Evolutionary conservation across 1,284 basidiomycete genomes (phyloP).

Genomic region (Calocybe gambosa): DNA sequence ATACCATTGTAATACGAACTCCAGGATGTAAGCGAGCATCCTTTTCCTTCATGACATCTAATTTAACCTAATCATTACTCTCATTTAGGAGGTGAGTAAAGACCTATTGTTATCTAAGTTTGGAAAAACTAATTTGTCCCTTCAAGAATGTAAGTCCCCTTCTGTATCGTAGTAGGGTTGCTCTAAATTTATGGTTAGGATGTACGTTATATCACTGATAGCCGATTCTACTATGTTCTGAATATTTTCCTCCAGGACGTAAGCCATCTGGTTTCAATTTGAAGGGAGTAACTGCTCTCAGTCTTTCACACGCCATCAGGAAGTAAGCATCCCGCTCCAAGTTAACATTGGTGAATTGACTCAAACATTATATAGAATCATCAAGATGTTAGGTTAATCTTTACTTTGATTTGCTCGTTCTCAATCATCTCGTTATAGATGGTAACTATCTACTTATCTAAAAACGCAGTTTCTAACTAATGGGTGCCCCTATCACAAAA

Average conservation of each 20-base stretch:
- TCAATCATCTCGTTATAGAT: neutral
- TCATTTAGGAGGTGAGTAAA: neutral
- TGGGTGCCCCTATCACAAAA: neutral
- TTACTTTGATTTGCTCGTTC: neutral
- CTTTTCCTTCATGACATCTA: neutral
- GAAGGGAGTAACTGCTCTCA: neutral
- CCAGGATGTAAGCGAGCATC: slow-evolving; percentile 7
- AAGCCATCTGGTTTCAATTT: neutral
- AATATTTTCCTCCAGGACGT: neutral
- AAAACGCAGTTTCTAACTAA: neutral
- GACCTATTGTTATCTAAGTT: neutral
- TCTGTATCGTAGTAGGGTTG: neutral
- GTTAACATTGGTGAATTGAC: neutral
- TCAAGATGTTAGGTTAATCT: neutral
- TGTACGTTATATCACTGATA: neutral
- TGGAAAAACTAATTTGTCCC: neutral
- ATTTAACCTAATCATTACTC: neutral
- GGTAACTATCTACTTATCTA: neutral
- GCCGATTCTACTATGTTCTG: neutral
- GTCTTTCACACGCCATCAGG: neutral
- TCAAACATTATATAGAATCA: neutral
- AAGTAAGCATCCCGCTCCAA: neutral
- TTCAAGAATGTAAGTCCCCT: neutral
- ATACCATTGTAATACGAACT: neutral
- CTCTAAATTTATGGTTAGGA: neutral